A percentile compares a stretch with the other conserved stretches of the same genome.
Evolutionary conservation across 1,139 yeast species (phyloP).

Genomic region (Candida buenavistaensis): DNA sequence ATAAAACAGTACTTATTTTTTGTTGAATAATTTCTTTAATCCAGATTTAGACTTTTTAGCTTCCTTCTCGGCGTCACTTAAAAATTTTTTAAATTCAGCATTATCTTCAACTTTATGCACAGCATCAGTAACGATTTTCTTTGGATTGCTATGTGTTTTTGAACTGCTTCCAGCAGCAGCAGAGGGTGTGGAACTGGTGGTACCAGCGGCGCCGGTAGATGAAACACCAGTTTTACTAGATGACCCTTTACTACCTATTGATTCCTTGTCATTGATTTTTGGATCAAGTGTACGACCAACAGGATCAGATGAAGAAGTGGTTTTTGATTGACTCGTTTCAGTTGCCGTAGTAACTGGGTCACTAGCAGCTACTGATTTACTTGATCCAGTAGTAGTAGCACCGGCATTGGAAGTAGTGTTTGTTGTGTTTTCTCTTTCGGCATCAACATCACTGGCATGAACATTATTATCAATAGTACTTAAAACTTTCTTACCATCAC

Average conservation of each 20-base stretch:
- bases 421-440: slow-evolving; percentile 12
- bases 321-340: too few species aligned
- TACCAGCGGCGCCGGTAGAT: neutral
- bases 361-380: too few species aligned
- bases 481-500: slow-evolving; percentile 19
- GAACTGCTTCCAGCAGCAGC: neutral
- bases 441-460: slow-evolving; percentile 21
- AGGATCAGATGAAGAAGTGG: too few species aligned
- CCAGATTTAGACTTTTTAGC: slow-evolving; percentile 17
- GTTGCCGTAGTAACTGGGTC: too few species aligned
- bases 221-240: slow-evolving; percentile 1
- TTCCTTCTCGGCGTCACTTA: slow-evolving; percentile 12
- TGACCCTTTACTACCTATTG: neutral
- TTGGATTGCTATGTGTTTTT: neutral
- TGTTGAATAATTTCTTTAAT: slow-evolving; percentile 23
- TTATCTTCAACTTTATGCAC: slow-evolving; percentile 9
- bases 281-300: slow-evolving; percentile 5
- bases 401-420: slow-evolving; percentile 13
- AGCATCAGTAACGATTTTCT: slow-evolving; percentile 2
- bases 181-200: neutral
- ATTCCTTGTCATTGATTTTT: neutral
- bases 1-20: neutral
- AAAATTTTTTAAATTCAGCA: slow-evolving; percentile 8
- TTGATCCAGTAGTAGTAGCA: slow-evolving; percentile 2
- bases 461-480: slow-evolving; percentile 42